Evolutionary conservation across 108 stramenopile genomes (phyloP), one percentile per base, ranked within the genome.

Genomic region (Discostella stelligeroides): DNA sequence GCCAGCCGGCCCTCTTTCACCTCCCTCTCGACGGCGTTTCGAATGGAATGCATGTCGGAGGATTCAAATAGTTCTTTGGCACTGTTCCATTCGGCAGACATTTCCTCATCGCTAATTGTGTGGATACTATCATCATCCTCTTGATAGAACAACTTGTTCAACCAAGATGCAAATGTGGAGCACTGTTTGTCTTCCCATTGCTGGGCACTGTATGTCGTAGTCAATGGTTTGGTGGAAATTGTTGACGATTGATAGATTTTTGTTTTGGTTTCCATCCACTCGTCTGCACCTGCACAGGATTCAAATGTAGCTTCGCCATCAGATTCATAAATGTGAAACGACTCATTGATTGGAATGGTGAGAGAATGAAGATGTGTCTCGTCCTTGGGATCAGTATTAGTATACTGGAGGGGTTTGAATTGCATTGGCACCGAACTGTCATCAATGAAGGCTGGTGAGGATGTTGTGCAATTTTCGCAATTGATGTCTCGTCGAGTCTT

Each of bases 141-240:
- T 29, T 88, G 92, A 28, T 75, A 57, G 25, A 96, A 73, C 8
- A 86, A 70, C 49, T 91, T 87, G 68, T 95, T 96, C n/a, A 96
- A 75, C 89, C 92, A 96, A 14, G 63, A 66, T 8, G 83, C 68
- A 57, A 93, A 94, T 0, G 84, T 64, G 30, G 82, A 61, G 46
- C 79, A 82, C 77, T 95, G 94, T 67, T 88, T 85, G 23, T 80
- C 83, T 27, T 92, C 92, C 92, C 88, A 91, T 48, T 65, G 49
- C 7, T 69, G 58, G 9, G 59, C 21, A 49, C 60, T 23, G 67
- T 47, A 68, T 10, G 57, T 59, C 49, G 37, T 55, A 3, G 10
- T 55, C 50, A 51, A 37, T 30, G 17, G 6, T 27, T 12, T 4
- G 14, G 11, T 60, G 57, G 29, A 37, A 41, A 34, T 59, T 24